Evolutionary conservation across 768 basidiomycete genomes (phyloP), one percentile per base, ranked within the genome.

Genomic region (Tubosaeta sp.): DNA sequence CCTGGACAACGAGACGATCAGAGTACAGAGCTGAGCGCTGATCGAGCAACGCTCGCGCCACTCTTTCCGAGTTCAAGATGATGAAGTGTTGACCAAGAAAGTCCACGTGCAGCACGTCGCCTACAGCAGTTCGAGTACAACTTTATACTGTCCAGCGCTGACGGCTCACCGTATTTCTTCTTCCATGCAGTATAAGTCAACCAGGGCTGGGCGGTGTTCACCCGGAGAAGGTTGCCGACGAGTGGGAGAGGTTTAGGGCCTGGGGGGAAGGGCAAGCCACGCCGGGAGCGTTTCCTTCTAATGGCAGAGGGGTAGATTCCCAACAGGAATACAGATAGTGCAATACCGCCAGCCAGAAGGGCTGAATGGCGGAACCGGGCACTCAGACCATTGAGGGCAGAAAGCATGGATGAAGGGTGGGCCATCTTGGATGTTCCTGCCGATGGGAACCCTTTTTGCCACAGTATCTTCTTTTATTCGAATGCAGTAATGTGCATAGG

Each of bases 111-210:
- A 44, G n/a, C 27, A 44, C 29, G 31, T 44, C 43, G 43, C 43
- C 43, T 44, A 11, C 5, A 12, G n/a, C 9, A 10, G n/a, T 31
- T 44, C 22, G n/a, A 44, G 43, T 14, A 29, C 11, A 5, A 17
- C 29, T 10, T 29, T 10, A 44, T 17, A 17, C 27, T 6, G 16
- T 31, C n/a, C 10, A n/a, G 29, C 17, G n/a, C 11, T 16, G 3
- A 10, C n/a, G n/a, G 38, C 56, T 34, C 33, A 61, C 70, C 71
- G 48, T 71, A 72, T 49, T 48, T 56, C 52, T 63, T 58, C 54
- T 58, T 61, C 71, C 71, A 71, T n/a, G 60, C 50, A 12, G 71
- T 59, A 50, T 70, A 71, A 17, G 68, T 63, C 26, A 71, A 39
- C 70, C 70, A 72, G 5, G 71, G 66, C n/a, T 61, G 51, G 11